phyloP scores from a whole-genome alignment of 805 yeast species.

The Zygosaccharomyces lentus region DNA sequence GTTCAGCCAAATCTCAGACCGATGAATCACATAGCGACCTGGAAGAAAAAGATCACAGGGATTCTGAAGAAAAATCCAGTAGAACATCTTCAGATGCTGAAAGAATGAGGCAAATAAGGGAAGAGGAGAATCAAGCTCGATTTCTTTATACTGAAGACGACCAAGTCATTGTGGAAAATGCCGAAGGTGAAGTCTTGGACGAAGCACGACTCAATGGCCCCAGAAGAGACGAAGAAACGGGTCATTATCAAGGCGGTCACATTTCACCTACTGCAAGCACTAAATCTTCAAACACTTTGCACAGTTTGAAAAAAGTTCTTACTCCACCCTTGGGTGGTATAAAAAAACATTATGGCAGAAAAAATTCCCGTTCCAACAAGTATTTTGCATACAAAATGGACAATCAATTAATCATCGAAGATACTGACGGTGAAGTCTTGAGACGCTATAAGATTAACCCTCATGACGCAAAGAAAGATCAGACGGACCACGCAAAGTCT shows the following conservation, averaged over 20 bases:
- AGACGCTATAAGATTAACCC: slow-evolving; percentile 74
- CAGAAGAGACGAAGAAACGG: slow-evolving; percentile 26
- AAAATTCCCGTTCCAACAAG: slow-evolving; percentile 20
- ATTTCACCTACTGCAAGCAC: slow-evolving; percentile 15
- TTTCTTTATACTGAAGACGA: slow-evolving; percentile 67
- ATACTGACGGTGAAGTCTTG: slow-evolving; percentile 86
- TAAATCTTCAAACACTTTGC: slow-evolving; percentile 34
- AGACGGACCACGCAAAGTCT: slow-evolving; percentile 7
- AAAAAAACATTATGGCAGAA: slow-evolving; percentile 18
- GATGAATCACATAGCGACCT: slow-evolving; percentile 10
- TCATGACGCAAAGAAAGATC: slow-evolving; percentile 34
- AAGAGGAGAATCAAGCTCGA: slow-evolving; percentile 30
- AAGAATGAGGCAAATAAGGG: slow-evolving; percentile 21
- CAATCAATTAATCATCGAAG: slow-evolving; percentile 75
- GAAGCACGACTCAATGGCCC: slow-evolving; percentile 40
- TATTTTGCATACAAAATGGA: slow-evolving; percentile 74
- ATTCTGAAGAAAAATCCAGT: slow-evolving; percentile 8
- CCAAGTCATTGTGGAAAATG: slow-evolving; percentile 71
- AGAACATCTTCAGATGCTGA: slow-evolving; percentile 15
- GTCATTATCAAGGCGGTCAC: slow-evolving; percentile 7
- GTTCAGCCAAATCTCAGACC: neutral
- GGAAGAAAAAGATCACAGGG: slow-evolving; percentile 5
- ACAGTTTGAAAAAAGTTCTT: slow-evolving; percentile 23
- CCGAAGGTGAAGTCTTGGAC: slow-evolving; percentile 73
- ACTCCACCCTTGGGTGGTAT: slow-evolving; percentile 23